Percentiles rank a stretch among this genome's conserved stretches.
Evolutionary conservation across 2,329 filamentous ascomycete genomes (phyloP).

Genomic region (Dendrostoma leiphaemia): DNA sequence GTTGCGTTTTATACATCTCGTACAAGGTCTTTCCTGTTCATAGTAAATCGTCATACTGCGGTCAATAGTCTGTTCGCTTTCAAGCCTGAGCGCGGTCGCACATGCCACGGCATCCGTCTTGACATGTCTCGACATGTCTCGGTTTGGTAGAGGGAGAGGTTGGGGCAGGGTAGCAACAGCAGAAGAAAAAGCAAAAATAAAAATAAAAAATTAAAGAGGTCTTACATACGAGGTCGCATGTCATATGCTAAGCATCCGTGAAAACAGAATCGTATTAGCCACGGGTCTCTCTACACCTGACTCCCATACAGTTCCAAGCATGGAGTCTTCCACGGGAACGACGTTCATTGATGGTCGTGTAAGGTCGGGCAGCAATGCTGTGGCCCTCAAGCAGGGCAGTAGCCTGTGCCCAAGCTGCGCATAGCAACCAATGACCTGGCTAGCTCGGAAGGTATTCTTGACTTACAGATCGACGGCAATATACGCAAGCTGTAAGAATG

Average conservation of each 20-base stretch:
- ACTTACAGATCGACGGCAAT: slow-evolving; percentile 88
- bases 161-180: slow-evolving; percentile 17
- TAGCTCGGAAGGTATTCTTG: slow-evolving; percentile 23
- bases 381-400: slow-evolving; percentile 19
- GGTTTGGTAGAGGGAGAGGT: slow-evolving; percentile 17
- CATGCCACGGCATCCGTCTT: slow-evolving; percentile 22
- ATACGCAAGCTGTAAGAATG: slow-evolving; percentile 72
- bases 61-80: slow-evolving; percentile 33
- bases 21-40: slow-evolving; percentile 86
- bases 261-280: slow-evolving; percentile 44
- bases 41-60: slow-evolving; percentile 26
- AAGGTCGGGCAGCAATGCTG: slow-evolving; percentile 8
- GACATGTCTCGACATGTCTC: slow-evolving; percentile 25
- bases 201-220: slow-evolving; percentile 29
- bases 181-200: slow-evolving; percentile 20
- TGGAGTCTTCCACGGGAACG: slow-evolving; percentile 13
- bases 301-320: not conserved
- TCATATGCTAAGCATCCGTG: slow-evolving; percentile 71
- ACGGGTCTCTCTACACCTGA: slow-evolving; percentile 24
- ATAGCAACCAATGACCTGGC: slow-evolving; percentile 21
- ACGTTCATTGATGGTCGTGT: not conserved
- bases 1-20: slow-evolving; percentile 95
- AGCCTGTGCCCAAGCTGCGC: slow-evolving; percentile 17
- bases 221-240: slow-evolving; percentile 79
- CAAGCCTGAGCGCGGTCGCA: slow-evolving; percentile 20